Conservation (phyloP, 805 yeast genomes). For the Kregervanrija delftensis region DNA sequence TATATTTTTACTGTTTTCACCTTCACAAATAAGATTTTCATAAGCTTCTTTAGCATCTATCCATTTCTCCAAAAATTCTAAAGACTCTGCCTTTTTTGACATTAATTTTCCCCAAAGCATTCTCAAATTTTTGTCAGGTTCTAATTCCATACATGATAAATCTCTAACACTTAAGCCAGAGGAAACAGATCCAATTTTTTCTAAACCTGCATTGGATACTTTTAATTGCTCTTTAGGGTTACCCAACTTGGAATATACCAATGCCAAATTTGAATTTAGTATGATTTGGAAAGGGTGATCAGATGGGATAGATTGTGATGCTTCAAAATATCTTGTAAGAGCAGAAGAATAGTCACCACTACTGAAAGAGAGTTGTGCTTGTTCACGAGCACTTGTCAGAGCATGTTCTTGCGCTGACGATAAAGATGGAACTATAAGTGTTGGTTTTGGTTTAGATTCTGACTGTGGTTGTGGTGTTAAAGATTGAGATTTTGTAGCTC, state of each 20-base stretch:
- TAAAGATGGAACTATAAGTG: constrained; percentile 14
- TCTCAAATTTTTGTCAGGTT: constrained; percentile 47
- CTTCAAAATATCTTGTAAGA: constrained; percentile 46
- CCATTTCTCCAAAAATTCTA: constrained; percentile 72
- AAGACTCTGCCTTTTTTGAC: constrained; percentile 71
- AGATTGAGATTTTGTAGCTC: background rate
- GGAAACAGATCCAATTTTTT: constrained; percentile 27
- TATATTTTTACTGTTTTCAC: constrained; percentile 53
- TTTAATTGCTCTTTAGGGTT: constrained; percentile 48
- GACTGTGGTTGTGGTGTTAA: background rate
- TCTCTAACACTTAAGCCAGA: constrained; percentile 10
- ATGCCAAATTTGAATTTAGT: constrained; percentile 69
- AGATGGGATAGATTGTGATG: constrained; percentile 46
- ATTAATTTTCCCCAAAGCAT: constrained; percentile 71
- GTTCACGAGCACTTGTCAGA: constrained; percentile 41
- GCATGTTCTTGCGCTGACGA: constrained; percentile 21
- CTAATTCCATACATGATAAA: constrained; percentile 27
- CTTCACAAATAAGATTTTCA: constrained; percentile 56
- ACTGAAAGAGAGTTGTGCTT: constrained; percentile 59
- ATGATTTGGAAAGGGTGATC: constrained; percentile 62
- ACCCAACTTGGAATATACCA: constrained; percentile 62
- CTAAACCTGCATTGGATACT: constrained; percentile 42
- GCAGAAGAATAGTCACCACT: constrained; percentile 81
- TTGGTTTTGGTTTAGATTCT: constrained; percentile 3
- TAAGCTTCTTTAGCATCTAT: constrained; percentile 57